phyloP scores from a whole-genome alignment of 306 rosid species.

The Dalbergia oliveri region DNA sequence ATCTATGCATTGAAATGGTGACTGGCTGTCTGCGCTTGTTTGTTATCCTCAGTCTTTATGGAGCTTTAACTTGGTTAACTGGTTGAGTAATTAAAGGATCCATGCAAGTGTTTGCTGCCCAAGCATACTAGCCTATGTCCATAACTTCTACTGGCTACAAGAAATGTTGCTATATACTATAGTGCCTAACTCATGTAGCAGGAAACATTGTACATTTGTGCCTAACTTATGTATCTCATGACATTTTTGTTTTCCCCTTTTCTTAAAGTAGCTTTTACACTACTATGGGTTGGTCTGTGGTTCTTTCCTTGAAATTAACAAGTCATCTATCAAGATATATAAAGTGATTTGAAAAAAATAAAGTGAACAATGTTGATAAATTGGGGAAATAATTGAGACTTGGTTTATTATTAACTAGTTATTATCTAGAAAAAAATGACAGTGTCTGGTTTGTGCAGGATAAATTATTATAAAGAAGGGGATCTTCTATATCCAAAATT shows the following conservation, averaged over 20 bases:
- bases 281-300: conserved; percentile 24
- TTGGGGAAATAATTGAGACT: background rate
- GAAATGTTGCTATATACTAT: background rate
- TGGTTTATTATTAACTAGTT: background rate
- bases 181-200: background rate
- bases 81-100: background rate
- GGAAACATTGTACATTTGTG: background rate
- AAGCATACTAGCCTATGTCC: background rate
- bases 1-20: conserved; percentile 34
- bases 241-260: background rate
- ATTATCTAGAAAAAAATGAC: conserved; percentile 31
- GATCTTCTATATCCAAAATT: conserved; percentile 77
- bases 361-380: background rate
- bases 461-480: conserved; percentile 89
- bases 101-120: conserved; percentile 29
- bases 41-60: conserved; percentile 23
- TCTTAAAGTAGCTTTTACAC: background rate
- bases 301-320: conserved; percentile 27
- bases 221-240: background rate
- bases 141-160: background rate
- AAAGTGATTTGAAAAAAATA: background rate
- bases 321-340: conserved; percentile 8
- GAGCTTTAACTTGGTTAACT: conserved; percentile 33
- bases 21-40: conserved; percentile 24
- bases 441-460: conserved; percentile 61